Evolutionary conservation across 176 grass and related monocot species (phyloP).

Genomic region (Carex littledalei): DNA sequence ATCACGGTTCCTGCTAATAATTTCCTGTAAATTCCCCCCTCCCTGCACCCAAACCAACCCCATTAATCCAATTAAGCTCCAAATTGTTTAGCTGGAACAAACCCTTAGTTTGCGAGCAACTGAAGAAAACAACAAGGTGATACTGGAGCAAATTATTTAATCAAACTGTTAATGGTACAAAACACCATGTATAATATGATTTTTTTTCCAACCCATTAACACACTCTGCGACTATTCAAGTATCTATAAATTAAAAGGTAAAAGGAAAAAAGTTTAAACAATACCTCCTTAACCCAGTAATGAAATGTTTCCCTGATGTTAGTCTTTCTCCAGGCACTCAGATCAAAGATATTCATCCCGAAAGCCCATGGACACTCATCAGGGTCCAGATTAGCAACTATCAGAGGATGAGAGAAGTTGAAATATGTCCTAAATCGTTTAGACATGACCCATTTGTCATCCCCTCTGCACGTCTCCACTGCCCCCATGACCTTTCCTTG

Average conservation of each 20-base stretch:
- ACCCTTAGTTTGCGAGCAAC: neutral
- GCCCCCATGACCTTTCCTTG: conserved; percentile 87
- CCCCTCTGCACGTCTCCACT: conserved; percentile 78
- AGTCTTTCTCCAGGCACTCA: conserved; percentile 75
- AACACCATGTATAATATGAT: neutral
- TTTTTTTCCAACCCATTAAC: neutral
- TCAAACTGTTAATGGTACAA: neutral
- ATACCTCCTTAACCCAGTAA: conserved; percentile 92
- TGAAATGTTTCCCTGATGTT: conserved; percentile 85
- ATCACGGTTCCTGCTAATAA: neutral
- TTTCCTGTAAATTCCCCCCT: neutral
- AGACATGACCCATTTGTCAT: conserved; percentile 92
- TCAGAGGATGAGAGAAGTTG: conserved; percentile 82
- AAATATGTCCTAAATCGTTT: conserved; percentile 91
- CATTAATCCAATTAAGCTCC: neutral
- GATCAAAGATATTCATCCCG: conserved; percentile 90
- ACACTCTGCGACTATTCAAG: neutral
- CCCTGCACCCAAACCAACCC: neutral
- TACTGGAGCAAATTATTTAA: neutral
- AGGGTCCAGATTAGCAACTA: conserved; percentile 67
- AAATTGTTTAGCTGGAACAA: neutral
- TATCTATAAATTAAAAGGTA: neutral
- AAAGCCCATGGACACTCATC: conserved; percentile 92
- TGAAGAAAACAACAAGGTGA: neutral
- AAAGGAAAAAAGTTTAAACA: neutral